Evolutionary conservation across 2,329 filamentous ascomycete species (phyloP).

Genomic region (Hymenoscyphus albidus): DNA sequence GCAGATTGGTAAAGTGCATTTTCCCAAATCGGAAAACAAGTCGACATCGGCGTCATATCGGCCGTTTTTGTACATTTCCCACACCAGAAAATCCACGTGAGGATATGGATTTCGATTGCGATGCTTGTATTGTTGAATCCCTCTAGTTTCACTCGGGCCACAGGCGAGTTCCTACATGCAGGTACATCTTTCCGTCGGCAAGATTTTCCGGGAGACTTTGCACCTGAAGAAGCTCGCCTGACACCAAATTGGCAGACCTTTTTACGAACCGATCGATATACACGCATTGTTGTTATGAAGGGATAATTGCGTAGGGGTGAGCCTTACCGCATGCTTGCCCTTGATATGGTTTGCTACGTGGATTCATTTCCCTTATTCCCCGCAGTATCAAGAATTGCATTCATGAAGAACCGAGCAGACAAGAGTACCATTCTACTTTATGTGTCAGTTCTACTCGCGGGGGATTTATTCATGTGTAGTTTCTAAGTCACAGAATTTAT

Average conservation of each 20-base stretch:
- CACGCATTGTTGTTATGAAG: not conserved
- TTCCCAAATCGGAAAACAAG: not conserved
- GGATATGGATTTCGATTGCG: not conserved
- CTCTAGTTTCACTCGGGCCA: not conserved
- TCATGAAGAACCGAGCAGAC: not conserved
- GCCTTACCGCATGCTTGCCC: not conserved
- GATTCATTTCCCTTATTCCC: not conserved
- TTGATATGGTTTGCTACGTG: not conserved
- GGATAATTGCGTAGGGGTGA: not conserved
- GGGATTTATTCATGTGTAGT: not conserved
- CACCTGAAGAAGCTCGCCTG: not conserved
- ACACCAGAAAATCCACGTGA: not conserved
- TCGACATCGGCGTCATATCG: not conserved
- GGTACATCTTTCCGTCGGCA: not conserved
- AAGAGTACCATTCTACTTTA: not conserved
- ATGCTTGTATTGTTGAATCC: not conserved
- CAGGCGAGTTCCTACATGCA: not conserved
- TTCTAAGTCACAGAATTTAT: not conserved
- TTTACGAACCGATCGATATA: not conserved
- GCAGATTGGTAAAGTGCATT: not conserved
- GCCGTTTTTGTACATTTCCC: not conserved
- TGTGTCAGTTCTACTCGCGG: not conserved
- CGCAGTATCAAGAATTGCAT: not conserved
- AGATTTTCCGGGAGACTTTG: not conserved
- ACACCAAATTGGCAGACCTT: not conserved